These are phyloP conservation scores for Leishmania tropica DNA, from an alignment of 208 protist species.

Conservation along the genomic window DNA sequence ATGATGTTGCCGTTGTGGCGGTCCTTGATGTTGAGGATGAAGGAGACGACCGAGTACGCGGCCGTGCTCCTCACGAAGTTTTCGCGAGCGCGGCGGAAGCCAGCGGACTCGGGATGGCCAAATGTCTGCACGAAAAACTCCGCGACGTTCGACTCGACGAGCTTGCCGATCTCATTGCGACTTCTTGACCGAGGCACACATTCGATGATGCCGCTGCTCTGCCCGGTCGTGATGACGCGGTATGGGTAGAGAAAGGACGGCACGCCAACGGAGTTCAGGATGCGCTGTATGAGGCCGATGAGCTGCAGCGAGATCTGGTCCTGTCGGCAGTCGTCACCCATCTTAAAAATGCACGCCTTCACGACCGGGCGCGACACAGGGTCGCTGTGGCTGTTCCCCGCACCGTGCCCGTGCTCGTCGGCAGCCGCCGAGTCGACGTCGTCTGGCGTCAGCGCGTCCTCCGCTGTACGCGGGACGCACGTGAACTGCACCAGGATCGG, in stretches of 20 bases:
- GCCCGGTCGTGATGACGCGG: slow-evolving; percentile 89
- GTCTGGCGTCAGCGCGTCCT: slow-evolving; percentile 44
- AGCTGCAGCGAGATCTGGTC: slow-evolving; percentile 95
- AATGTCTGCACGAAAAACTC: slow-evolving; percentile 94
- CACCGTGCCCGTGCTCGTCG: slow-evolving; percentile 30
- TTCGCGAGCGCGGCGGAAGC: slow-evolving; percentile 85
- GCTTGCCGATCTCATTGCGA: slow-evolving; percentile 92
- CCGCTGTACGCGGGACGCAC: slow-evolving; percentile 47
- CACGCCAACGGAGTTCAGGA: slow-evolving; percentile 81
- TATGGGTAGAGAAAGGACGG: slow-evolving; percentile 93
- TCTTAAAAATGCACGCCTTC: slow-evolving; percentile 95
- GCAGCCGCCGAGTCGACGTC: slow-evolving; percentile 11
- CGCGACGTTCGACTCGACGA: slow-evolving; percentile 86
- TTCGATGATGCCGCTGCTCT: slow-evolving; percentile 93
- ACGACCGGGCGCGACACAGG: slow-evolving; percentile 30
- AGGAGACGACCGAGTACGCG: slow-evolving; percentile 94
- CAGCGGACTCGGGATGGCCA: slow-evolving; percentile 77
- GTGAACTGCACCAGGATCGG: slow-evolving; percentile 92
- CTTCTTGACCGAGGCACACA: slow-evolving; percentile 86
- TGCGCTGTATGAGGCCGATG: slow-evolving; percentile 86
- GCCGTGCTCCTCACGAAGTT: slow-evolving; percentile 94
- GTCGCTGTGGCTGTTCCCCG: not conserved
- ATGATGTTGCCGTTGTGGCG: slow-evolving; percentile 97
- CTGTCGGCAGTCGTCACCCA: slow-evolving; percentile 95
- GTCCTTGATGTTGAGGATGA: slow-evolving; percentile 96